phyloP scores from a whole-genome alignment of 495 filamentous ascomycete genomes.

The Penicillium psychrofluorescens region DNA sequence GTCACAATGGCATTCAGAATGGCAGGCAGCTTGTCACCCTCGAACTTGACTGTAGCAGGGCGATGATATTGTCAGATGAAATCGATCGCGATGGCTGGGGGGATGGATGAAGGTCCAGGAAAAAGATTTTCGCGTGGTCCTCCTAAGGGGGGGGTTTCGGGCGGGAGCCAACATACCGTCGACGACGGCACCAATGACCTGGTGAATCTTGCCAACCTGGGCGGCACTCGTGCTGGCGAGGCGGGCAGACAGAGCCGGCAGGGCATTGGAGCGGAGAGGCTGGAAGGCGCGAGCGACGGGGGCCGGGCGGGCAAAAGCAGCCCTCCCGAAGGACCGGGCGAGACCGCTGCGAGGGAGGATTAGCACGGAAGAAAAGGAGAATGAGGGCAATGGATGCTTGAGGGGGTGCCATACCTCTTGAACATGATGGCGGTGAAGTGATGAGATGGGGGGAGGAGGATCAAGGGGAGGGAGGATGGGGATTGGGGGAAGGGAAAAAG shows the following conservation, averaged over 20 bases:
- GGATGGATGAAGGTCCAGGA: constrained; percentile 27
- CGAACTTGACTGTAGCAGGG: constrained; percentile 73
- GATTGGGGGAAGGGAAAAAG: constrained; percentile 27
- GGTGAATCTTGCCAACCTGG: constrained; percentile 76
- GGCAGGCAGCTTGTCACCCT: constrained; percentile 83
- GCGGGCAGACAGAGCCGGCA: constrained; percentile 57
- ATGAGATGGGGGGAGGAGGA: constrained; percentile 39
- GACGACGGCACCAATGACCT: constrained; percentile 69
- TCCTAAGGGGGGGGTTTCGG: constrained; percentile 19
- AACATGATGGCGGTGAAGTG: constrained; percentile 66
- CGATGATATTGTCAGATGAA: constrained; percentile 11
- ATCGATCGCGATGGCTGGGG: constrained; percentile 29
- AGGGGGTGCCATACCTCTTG: constrained; percentile 62
- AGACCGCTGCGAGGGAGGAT: constrained; percentile 55
- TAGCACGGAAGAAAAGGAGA: constrained; percentile 34
- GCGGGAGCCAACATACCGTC: constrained; percentile 45
- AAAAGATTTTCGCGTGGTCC: constrained; percentile 42
- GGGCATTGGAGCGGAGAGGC: constrained; percentile 51
- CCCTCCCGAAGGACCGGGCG: constrained; percentile 70
- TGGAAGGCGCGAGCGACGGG: constrained; percentile 59
- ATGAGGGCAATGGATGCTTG: constrained; percentile 34
- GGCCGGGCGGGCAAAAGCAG: constrained; percentile 65
- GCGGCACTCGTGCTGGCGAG: constrained; percentile 61
- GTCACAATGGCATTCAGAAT: constrained; percentile 97
- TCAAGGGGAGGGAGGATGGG: constrained; percentile 24